Evolutionary conservation across 2,329 filamentous ascomycete genomes (phyloP), one percentile per base, ranked within the genome.

Genomic region (Xylaria multiplex): DNA sequence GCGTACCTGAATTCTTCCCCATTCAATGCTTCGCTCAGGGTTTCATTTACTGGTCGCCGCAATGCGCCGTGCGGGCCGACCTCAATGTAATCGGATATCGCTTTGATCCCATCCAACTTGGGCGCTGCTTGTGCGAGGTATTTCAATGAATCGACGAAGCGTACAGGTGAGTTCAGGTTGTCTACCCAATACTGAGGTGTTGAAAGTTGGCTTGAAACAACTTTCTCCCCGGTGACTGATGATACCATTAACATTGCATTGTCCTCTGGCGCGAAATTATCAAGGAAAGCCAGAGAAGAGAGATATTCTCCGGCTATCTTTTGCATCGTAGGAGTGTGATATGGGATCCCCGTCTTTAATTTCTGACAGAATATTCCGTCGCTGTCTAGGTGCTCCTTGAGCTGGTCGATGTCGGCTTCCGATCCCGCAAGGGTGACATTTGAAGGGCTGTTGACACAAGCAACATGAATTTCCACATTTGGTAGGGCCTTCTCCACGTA

Each of bases 261-360:
- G 42, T 42, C 11, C 6, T 37, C 35, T 2, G 35, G 35, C 35
- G 6, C 35, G 1, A 37, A 37, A 8, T 37, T 8, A 37, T 37
- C 35, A 1, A 37, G 35, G 35, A 37, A 37, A 37, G 35, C 35
- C 6, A 37, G 35, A 37, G 35, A 48, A 37, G 11, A 54, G 9
- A 49, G 14, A 4, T 62, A 57, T 6, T 62, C 35, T 0, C 2
- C 6, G 2, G 53, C 32, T 2, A 57, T 19, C 1, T n/a, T 2
- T 7, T 6, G n/a, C 60, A 63, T 58, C 1, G 24, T 6, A 5
- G 60, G n/a, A 3, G 60, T 45, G 19, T 63, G 60, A 42, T 63
- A 63, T 2, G 60, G 35, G 1, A 58, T 8, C 1, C 60, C 46
- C 2, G 54, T 63, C 2, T 40, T 63, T 0, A 63, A 19, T 3